Percentiles rank a stretch among this genome's conserved stretches.
These are phyloP conservation scores for Cladophialophora chaetospira DNA, from an alignment of 2,329 filamentous ascomycete genomes.

Conservation along the genomic window DNA sequence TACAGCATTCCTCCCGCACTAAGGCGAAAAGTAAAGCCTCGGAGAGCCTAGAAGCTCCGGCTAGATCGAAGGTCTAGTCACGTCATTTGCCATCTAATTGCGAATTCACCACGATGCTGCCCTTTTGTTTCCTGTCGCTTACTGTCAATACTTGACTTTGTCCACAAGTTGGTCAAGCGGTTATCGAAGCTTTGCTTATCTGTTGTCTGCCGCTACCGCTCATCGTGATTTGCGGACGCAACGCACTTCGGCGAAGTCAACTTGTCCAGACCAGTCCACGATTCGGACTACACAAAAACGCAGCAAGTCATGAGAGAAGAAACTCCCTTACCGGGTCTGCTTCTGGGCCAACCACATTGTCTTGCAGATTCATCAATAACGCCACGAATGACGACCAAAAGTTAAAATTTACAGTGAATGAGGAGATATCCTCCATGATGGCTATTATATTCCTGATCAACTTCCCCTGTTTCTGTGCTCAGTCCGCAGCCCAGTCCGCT, in stretches of 20 bases:
- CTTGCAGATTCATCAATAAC: constrained; percentile 8
- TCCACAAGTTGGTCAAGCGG: not conserved
- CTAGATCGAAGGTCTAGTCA: not conserved
- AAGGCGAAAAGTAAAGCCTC: not conserved
- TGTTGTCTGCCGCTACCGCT: not conserved
- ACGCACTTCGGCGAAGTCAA: not conserved
- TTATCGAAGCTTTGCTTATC: constrained; percentile 5
- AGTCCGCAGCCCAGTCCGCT: not conserved
- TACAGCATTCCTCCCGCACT: not conserved
- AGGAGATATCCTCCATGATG: not conserved
- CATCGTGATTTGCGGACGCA: not conserved
- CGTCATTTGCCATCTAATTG: constrained; percentile 19
- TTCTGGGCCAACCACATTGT: not conserved
- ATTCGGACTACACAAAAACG: not conserved
- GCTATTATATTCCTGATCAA: not conserved
- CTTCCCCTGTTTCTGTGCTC: not conserved
- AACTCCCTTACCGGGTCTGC: not conserved
- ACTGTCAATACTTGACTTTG: not conserved
- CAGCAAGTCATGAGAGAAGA: not conserved
- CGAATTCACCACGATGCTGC: not conserved
- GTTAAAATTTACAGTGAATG: not conserved
- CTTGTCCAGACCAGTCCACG: not conserved
- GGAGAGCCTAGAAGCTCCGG: not conserved
- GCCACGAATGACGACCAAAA: constrained; percentile 1
- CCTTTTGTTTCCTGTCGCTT: not conserved